Conservation (phyloP, 768 basidiomycete species). For the Kwoniella mangroviensis region DNA sequence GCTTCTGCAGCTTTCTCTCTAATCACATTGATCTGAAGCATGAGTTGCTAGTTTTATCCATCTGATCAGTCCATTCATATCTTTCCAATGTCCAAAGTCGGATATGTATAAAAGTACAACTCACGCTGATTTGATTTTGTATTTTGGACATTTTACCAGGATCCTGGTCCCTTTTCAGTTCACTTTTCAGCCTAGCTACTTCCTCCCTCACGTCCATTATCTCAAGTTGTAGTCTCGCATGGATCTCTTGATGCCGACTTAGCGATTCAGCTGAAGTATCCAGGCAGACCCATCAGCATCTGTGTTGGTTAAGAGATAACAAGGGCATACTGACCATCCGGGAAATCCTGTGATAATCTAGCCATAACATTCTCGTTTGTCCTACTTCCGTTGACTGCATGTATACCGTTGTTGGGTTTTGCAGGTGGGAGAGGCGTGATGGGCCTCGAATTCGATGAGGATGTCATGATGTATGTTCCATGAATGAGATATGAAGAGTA, state of each 20-base stretch:
- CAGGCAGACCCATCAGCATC: conserved; percentile 11
- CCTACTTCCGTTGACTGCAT: background rate
- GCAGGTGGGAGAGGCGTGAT: conserved; percentile 3
- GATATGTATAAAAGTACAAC: conserved; percentile 37
- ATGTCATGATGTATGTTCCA: conserved; percentile 1
- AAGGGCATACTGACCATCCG: conserved; percentile 37
- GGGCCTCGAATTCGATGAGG: conserved; percentile 14
- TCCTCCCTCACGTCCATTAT: conserved; percentile 73
- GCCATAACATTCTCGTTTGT: conserved; percentile 34
- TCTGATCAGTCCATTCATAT: no score
- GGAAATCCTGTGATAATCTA: conserved; percentile 36
- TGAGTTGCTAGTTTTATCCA: conserved; percentile 69
- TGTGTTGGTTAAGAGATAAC: no score
- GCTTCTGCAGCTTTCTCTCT: conserved; percentile 96
- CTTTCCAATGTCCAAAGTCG: background rate
- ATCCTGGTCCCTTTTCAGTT: conserved; percentile 77
- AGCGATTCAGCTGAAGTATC: conserved; percentile 71
- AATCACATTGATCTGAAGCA: conserved; percentile 94
- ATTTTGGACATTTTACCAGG: conserved; percentile 86
- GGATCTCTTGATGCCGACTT: conserved; percentile 71
- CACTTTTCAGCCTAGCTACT: conserved; percentile 69
- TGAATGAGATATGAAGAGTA: background rate
- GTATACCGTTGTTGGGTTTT: background rate
- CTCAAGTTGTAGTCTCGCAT: conserved; percentile 69
- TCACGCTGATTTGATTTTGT: conserved; percentile 93